These are phyloP conservation scores for Blastocystis sp. DNA, from an alignment of 352 stramenopile species.

Conservation along the genomic window DNA sequence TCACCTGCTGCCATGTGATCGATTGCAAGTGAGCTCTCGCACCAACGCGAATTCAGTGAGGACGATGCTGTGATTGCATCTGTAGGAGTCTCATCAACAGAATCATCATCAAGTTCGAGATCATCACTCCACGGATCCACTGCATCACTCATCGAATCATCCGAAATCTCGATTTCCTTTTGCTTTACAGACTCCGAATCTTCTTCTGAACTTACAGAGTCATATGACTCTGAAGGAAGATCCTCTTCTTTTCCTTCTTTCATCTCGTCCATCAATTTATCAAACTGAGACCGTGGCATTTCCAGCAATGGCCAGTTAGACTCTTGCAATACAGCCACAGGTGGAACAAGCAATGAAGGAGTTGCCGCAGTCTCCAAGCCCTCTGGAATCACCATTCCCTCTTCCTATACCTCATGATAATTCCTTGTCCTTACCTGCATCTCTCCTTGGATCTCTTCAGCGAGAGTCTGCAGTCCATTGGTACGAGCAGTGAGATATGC, in stretches of 20 bases:
- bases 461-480: conserved; percentile 86
- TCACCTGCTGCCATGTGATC: conserved; percentile 91
- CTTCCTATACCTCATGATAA: conserved; percentile 78
- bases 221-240: background rate
- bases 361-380: conserved; percentile 10
- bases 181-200: background rate
- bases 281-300: conserved; percentile 75
- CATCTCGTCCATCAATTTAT: conserved; percentile 68
- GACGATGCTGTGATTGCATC: conserved; percentile 73
- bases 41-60: conserved; percentile 81
- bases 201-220: background rate
- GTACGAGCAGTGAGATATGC: conserved; percentile 88
- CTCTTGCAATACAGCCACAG: conserved; percentile 67
- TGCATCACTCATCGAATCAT: conserved; percentile 66
- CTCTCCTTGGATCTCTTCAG: conserved; percentile 71
- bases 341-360: conserved; percentile 66
- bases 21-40: conserved; percentile 86
- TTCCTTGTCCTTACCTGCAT: conserved; percentile 79
- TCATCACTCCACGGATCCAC: conserved; percentile 68
- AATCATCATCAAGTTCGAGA: conserved; percentile 71
- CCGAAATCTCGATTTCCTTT: background rate
- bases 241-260: background rate
- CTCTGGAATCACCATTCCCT: conserved; percentile 69
- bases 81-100: conserved; percentile 63
- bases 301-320: conserved; percentile 92